Percentiles rank a stretch among this genome's conserved stretches.
These are phyloP conservation scores for Eutypa lata DNA, from an alignment of 2,329 filamentous ascomycete species.

Conservation along the genomic window DNA sequence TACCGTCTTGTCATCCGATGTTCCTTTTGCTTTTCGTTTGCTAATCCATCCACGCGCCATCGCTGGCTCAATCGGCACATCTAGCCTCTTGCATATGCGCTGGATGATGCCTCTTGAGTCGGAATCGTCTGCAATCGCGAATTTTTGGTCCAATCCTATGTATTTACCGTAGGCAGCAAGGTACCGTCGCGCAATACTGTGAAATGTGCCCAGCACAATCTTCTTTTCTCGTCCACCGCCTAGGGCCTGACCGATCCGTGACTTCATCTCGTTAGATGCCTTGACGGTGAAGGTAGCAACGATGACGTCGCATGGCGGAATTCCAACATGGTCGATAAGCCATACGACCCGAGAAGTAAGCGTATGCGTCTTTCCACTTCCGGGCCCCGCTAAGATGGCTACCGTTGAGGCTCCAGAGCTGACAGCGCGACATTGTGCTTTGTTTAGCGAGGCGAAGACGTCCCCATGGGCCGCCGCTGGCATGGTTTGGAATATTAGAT, in stretches of 20 bases:
- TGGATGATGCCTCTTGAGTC: slow-evolving; percentile 79
- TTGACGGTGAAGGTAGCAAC: slow-evolving; percentile 98
- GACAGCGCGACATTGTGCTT: slow-evolving; percentile 54
- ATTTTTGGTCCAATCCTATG: slow-evolving; percentile 78
- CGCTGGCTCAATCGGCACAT: slow-evolving; percentile 65
- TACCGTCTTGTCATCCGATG: slow-evolving; percentile 30
- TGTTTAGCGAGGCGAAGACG: slow-evolving; percentile 50
- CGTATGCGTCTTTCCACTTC: slow-evolving; percentile 90
- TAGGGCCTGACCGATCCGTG: slow-evolving; percentile 77
- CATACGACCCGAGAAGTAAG: slow-evolving; percentile 90
- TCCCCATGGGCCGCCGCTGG: slow-evolving; percentile 12
- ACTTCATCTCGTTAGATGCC: slow-evolving; percentile 88
- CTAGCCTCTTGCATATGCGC: slow-evolving; percentile 75
- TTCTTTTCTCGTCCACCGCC: slow-evolving; percentile 71
- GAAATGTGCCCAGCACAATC: slow-evolving; percentile 88
- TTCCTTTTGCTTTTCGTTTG: slow-evolving; percentile 59
- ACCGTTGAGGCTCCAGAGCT: slow-evolving; percentile 52
- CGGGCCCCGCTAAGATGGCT: slow-evolving; percentile 65
- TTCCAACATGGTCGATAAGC: slow-evolving; percentile 68
- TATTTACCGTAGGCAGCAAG: slow-evolving; percentile 78
- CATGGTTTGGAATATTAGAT: slow-evolving; percentile 16
- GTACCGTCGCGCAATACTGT: slow-evolving; percentile 86
- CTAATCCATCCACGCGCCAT: slow-evolving; percentile 74
- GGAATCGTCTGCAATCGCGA: slow-evolving; percentile 83
- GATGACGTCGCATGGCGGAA: slow-evolving; percentile 81